Evolutionary conservation across 768 basidiomycete species (phyloP).

Genomic region (Postia placenta): DNA sequence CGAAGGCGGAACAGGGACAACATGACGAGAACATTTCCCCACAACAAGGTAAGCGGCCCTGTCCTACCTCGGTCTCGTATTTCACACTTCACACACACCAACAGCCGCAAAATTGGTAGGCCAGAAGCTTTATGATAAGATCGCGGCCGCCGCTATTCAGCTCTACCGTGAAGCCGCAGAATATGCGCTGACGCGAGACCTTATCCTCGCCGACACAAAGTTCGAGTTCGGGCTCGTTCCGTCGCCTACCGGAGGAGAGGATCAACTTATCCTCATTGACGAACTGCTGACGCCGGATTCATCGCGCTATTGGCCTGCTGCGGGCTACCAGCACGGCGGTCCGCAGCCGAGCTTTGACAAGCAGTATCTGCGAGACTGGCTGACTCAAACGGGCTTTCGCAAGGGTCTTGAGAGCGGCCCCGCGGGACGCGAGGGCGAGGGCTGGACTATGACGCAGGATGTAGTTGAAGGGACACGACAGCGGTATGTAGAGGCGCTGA

Average conservation of each 20-base stretch:
- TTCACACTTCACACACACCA: too few relatives aligned
- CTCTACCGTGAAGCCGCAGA: conserved; percentile 72
- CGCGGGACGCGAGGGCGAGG: conserved; percentile 56
- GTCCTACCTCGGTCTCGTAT: not conserved
- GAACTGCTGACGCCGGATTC: conserved; percentile 98
- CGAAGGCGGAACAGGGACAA: conserved; percentile 89
- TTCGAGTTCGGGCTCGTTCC: conserved; percentile 92
- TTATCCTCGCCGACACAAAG: conserved; percentile 97
- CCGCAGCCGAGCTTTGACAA: conserved; percentile 93
- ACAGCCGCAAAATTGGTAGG: conserved; percentile 66
- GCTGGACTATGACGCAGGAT: conserved; percentile 72
- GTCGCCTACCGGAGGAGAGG: conserved; percentile 11
- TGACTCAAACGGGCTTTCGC: conserved; percentile 64
- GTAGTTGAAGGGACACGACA: conserved; percentile 73
- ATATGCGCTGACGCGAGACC: conserved; percentile 65
- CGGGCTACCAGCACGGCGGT: conserved; percentile 63
- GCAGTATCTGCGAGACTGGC: conserved; percentile 91
- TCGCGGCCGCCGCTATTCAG: conserved; percentile 55
- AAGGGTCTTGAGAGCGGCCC: conserved; percentile 78
- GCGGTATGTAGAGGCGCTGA: conserved; percentile 76
- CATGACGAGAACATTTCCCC: conserved; percentile 99
- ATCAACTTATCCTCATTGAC: conserved; percentile 81
- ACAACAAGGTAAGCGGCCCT: conserved; percentile 62
- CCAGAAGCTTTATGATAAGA: conserved; percentile 49
- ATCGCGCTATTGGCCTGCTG: conserved; percentile 91